phyloP scores from a whole-genome alignment of 768 basidiomycete genomes.

The Sistotremastrum suecicum region DNA sequence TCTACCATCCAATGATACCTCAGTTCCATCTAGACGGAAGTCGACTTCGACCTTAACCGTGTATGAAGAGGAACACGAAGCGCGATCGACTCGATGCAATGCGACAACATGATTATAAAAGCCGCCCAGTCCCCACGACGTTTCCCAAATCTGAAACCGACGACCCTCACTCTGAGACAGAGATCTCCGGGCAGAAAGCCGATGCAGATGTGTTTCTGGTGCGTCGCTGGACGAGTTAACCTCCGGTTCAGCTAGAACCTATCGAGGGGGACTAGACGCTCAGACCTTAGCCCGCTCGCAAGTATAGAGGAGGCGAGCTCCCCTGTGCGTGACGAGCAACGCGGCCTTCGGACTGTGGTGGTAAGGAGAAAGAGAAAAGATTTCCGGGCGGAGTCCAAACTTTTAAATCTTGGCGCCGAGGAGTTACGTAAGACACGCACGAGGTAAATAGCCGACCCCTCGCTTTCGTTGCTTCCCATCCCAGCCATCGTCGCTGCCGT shows the following conservation, averaged over 20 bases:
- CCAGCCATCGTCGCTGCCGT: too few species aligned
- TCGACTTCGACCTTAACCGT: too few species aligned
- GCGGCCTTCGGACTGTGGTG: constrained; percentile 26
- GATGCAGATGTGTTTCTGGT: constrained; percentile 17
- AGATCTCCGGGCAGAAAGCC: constrained; percentile 5
- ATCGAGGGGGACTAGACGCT: constrained; percentile 18
- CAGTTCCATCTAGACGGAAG: too few species aligned
- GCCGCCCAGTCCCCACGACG: constrained; percentile 18
- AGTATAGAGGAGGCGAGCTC: constrained; percentile 10
- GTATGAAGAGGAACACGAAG: background rate
- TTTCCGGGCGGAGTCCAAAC: too few species aligned
- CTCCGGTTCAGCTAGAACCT: constrained; percentile 18
- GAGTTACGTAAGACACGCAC: too few species aligned
- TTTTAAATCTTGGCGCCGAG: too few species aligned
- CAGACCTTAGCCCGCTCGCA: constrained; percentile 28
- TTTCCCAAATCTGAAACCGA: constrained; percentile 12
- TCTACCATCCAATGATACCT: too few species aligned
- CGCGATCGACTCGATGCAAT: constrained; percentile 2
- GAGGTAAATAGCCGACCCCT: too few species aligned
- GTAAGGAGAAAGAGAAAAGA: too few species aligned
- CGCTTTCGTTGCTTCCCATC: too few species aligned
- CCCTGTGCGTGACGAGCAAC: constrained; percentile 24
- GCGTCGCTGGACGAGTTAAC: constrained; percentile 14
- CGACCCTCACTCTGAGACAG: constrained; percentile 1
- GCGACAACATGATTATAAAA: background rate